Conservation (phyloP, 768 basidiomycete species). For the Kwoniella sp. region DNA sequence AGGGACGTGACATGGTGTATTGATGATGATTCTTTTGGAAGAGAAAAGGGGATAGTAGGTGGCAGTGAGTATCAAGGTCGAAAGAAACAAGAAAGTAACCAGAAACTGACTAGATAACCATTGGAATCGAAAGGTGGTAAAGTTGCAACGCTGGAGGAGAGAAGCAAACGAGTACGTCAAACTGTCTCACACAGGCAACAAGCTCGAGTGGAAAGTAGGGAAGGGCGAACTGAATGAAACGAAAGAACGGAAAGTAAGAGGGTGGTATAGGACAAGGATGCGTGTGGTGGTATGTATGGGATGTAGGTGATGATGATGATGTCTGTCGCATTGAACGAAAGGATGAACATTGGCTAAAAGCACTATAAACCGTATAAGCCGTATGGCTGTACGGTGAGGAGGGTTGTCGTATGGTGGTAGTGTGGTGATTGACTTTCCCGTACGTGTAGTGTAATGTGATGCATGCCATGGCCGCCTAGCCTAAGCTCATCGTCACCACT, state of each 20-base stretch:
- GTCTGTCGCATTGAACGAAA: not conserved
- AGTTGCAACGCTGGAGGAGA: too few relatives aligned
- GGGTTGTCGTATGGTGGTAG: not conserved
- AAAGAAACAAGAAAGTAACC: too few relatives aligned
- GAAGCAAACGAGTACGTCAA: too few relatives aligned
- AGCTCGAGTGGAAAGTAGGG: not conserved
- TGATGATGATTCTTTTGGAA: not conserved
- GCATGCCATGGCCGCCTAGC: too few relatives aligned
- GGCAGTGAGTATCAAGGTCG: too few relatives aligned
- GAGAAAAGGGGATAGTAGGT: too few relatives aligned
- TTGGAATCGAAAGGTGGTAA: too few relatives aligned
- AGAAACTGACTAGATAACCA: too few relatives aligned
- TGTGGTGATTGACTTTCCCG: not conserved
- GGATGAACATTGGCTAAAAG: slow-evolving; percentile 20
- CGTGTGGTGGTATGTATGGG: not conserved
- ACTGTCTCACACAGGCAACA: too few relatives aligned
- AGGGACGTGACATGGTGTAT: slow-evolving; percentile 12
- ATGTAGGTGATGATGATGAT: not conserved
- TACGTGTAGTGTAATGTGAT: not conserved
- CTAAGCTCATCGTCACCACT: not conserved
- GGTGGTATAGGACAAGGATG: not conserved
- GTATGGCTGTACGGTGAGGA: not conserved
- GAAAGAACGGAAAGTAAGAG: not conserved
- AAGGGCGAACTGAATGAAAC: not conserved
- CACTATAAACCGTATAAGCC: slow-evolving; percentile 4